Evolutionary conservation across 1,284 basidiomycete genomes (phyloP).

Genomic region (Lentinus polychrous): DNA sequence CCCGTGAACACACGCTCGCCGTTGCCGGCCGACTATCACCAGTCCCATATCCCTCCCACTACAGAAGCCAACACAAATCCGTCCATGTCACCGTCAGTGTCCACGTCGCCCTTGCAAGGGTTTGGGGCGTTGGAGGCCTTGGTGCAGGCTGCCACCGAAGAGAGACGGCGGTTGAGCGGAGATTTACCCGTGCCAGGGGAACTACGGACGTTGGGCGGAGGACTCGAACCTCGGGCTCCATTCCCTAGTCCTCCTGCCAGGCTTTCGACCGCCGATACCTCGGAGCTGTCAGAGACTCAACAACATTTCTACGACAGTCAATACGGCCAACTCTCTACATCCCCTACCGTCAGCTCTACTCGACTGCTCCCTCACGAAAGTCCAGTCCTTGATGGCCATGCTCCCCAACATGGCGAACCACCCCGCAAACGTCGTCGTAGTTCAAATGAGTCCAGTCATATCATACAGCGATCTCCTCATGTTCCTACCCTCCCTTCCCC

Average conservation of each 20-base stretch:
- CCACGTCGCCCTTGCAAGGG: constrained; percentile 23
- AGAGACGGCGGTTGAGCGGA: constrained; percentile 37
- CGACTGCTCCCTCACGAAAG: neutral
- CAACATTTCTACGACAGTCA: neutral
- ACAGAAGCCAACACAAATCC: constrained; percentile 13
- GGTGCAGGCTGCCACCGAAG: constrained; percentile 49
- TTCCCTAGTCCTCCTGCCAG: neutral
- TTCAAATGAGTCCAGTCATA: constrained; percentile 1
- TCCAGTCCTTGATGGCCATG: neutral
- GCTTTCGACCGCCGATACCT: neutral
- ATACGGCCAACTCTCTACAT: constrained; percentile 12
- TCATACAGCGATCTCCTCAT: neutral
- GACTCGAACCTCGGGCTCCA: too few species aligned
- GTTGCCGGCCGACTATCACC: constrained; percentile 10
- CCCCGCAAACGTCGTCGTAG: constrained; percentile 16
- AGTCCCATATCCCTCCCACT: constrained; percentile 11
- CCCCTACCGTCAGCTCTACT: constrained; percentile 2
- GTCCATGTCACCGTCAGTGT: constrained; percentile 17
- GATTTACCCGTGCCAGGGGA: constrained; percentile 11
- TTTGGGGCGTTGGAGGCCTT: constrained; percentile 36
- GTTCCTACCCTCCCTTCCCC: neutral
- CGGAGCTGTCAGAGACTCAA: neutral
- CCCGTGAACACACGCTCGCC: constrained; percentile 8
- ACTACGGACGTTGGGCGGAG: too few species aligned
- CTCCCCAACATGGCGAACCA: constrained; percentile 14